Evolutionary conservation across 2,329 filamentous ascomycete species (phyloP).

Genomic region (Botrytis paeoniae): DNA sequence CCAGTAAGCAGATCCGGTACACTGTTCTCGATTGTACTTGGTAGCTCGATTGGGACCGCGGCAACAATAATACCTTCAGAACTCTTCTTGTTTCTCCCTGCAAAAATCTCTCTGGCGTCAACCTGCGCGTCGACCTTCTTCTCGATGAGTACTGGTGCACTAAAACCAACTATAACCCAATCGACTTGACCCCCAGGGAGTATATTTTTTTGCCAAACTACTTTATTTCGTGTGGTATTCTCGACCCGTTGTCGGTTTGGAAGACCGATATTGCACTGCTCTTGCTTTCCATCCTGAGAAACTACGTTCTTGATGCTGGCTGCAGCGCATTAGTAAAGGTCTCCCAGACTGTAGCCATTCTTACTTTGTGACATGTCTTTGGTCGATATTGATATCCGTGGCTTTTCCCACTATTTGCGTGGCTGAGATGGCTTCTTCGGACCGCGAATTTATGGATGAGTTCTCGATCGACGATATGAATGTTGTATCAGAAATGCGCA

Average conservation of each 20-base stretch:
- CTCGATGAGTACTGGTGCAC: background rate
- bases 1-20: background rate
- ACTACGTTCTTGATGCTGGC: background rate
- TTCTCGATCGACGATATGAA: background rate
- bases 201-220: background rate
- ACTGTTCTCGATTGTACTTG: background rate
- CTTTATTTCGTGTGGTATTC: background rate
- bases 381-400: fast-evolving
- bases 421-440: no score
- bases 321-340: background rate
- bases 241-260: background rate
- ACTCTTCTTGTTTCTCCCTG: no score
- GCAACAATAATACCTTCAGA: no score
- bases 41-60: background rate
- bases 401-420: fast-evolving
- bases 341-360: background rate
- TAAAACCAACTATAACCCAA: constrained; percentile 9
- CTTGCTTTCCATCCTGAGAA: background rate
- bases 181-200: background rate
- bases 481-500: background rate
- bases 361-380: background rate
- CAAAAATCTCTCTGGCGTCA: no score
- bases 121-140: background rate
- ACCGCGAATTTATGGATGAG: background rate
- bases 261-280: background rate